Base-by-base conservation (phyloP, 306 rosid species). In the Corylus avellana region DNA sequence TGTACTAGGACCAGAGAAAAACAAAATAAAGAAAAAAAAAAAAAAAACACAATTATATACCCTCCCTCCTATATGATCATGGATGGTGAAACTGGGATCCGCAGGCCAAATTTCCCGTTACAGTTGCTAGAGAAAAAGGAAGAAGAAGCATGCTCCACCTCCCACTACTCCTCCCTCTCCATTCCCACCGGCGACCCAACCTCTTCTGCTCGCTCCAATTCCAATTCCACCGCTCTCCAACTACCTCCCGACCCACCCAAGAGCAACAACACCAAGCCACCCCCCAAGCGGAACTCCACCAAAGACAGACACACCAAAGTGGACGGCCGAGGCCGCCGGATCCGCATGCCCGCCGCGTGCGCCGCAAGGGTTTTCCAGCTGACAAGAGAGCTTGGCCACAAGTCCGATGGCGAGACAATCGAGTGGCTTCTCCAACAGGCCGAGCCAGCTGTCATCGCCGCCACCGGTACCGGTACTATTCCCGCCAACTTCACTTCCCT, bases 371-470 rank as follows among this genome's bases (percentile, higher is more conserved):
- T 94, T 57, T 94, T 94, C 51, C 98, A 94, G 83, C 88, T 94
- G 5, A 94, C 98, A 13, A 64, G 93, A 70, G 98, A 94, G 80
- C 87, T 94, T 0, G 98, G 98, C 48, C 97, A 94, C 81, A 94
- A 92, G 69, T 94, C 97, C 0, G 98, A 94, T 42, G 98, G 98
- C 0, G 98, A 94, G 78, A 94, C 98, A 44, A 89, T 94, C 10
- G 95, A 94, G 92, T 94, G 98, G 98, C 91, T 94, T 0, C 92
- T 94, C 22, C 98, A 94, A 66, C 98, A 94, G 47, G 97, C 98
- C 0, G 98, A 94, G 83, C 97, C 98, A 0, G 29, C 97, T 0
- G 98, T 94, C 57, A 90, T 94, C 78, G 98, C 98, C 2, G 97
- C 98, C 70, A 94, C 98, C 0, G 98, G 98, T 0, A 90, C 97